Evolutionary conservation across 768 basidiomycete species (phyloP).

Genomic region (Chalciporus sphaerocephalus): DNA sequence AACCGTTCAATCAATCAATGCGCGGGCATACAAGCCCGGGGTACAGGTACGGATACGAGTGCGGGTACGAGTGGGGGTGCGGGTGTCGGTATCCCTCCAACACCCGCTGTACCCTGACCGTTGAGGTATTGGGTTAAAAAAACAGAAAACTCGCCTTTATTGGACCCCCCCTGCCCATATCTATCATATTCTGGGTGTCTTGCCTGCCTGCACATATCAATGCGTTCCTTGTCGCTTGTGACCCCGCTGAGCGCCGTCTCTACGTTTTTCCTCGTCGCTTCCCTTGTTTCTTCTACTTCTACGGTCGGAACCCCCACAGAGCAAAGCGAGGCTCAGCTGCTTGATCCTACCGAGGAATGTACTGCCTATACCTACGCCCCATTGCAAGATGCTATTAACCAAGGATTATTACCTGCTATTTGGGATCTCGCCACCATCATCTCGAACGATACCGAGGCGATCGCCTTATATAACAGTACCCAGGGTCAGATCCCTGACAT

Average conservation of each 20-base stretch:
- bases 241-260: background rate
- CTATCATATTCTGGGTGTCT: too few species aligned
- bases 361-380: slow-evolving; percentile 40
- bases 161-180: too few species aligned
- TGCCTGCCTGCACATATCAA: background rate
- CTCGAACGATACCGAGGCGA: slow-evolving; percentile 39
- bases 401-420: slow-evolving; percentile 39
- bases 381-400: slow-evolving; percentile 25
- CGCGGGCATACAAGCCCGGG: too few species aligned
- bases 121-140: background rate
- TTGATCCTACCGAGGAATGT: slow-evolving; percentile 42
- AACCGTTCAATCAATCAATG: too few species aligned
- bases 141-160: too few species aligned
- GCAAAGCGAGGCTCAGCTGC: slow-evolving; percentile 34
- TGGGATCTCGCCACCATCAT: slow-evolving; percentile 45
- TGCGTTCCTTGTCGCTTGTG: slow-evolving; percentile 21
- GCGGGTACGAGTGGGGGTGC: too few species aligned
- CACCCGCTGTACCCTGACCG: too few species aligned
- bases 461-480: slow-evolving; percentile 42
- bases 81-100: too few species aligned
- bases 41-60: too few species aligned
- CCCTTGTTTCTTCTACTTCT: slow-evolving; percentile 2
- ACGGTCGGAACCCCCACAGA: slow-evolving; percentile 35
- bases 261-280: slow-evolving; percentile 4
- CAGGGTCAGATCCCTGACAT: slow-evolving; percentile 45